phyloP scores from a whole-genome alignment of 2,329 filamentous ascomycete species.

The Talaromyces pinophilus region DNA sequence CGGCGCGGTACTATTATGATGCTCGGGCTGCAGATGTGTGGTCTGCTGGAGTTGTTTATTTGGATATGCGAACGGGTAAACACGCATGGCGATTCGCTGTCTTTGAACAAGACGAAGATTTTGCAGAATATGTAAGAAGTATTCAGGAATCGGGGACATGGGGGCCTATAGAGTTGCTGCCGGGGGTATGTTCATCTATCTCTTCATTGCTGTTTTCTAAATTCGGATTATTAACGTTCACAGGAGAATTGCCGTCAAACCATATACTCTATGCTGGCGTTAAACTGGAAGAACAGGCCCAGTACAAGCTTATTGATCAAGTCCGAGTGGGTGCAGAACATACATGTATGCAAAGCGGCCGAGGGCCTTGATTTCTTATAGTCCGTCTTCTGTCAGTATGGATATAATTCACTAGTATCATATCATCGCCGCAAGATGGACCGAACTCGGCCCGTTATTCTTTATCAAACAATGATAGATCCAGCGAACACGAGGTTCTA shows the following conservation, averaged over 20 bases:
- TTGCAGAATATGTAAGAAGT: constrained; percentile 78
- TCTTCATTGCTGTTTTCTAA: neutral
- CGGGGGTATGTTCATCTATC: constrained; percentile 59
- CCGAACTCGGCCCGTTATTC: neutral
- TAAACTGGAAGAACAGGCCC: constrained; percentile 77
- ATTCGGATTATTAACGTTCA: neutral
- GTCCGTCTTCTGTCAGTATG: constrained; percentile 49
- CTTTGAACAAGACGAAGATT: constrained; percentile 86
- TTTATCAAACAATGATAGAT: neutral
- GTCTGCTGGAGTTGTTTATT: constrained; percentile 91
- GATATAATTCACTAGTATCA: neutral
- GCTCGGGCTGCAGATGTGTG: constrained; percentile 88
- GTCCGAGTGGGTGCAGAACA: constrained; percentile 88
- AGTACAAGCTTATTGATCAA: constrained; percentile 84
- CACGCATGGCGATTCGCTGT: constrained; percentile 89
- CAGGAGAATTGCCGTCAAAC: constrained; percentile 87
- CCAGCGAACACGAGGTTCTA: neutral
- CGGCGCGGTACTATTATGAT: constrained; percentile 65
- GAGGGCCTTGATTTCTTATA: constrained; percentile 63
- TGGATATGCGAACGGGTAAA: constrained; percentile 88
- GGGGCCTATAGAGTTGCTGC: constrained; percentile 77
- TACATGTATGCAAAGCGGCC: constrained; percentile 83
- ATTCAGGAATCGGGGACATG: constrained; percentile 83
- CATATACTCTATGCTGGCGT: constrained; percentile 90
- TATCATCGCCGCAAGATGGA: neutral